These are phyloP conservation scores for Daldinia caldariorum DNA, from an alignment of 495 filamentous ascomycete genomes.

Conservation along the genomic window DNA sequence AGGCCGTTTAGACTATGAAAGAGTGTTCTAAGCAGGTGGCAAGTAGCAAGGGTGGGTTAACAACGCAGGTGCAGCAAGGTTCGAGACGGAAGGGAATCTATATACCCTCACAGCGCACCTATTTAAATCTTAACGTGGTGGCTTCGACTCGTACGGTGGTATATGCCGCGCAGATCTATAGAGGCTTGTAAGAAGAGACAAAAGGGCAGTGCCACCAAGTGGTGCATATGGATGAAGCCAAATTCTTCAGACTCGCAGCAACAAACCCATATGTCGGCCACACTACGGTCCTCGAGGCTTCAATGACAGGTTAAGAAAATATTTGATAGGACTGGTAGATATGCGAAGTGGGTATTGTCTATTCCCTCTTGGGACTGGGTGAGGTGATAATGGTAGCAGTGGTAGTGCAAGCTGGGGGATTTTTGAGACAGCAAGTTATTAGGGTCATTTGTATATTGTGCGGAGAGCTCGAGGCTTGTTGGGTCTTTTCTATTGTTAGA, in stretches of 20 bases:
- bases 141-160: constrained; percentile 42
- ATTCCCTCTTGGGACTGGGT: constrained; percentile 44
- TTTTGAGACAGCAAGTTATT: constrained; percentile 49
- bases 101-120: constrained; percentile 35
- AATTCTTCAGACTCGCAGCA: constrained; percentile 37
- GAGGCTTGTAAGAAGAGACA: constrained; percentile 36
- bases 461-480: constrained; percentile 41
- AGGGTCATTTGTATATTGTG: constrained; percentile 38
- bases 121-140: constrained; percentile 29
- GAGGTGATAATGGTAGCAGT: constrained; percentile 38
- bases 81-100: constrained; percentile 41
- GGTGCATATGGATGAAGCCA: constrained; percentile 39
- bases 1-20: constrained; percentile 21
- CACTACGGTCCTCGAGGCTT: constrained; percentile 48
- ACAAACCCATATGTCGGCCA: constrained; percentile 43
- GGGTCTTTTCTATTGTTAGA: constrained; percentile 44
- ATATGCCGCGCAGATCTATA: constrained; percentile 29
- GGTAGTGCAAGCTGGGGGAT: constrained; percentile 47
- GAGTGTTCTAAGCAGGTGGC: constrained; percentile 19
- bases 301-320: constrained; percentile 39
- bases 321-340: constrained; percentile 37
- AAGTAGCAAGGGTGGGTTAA: constrained; percentile 14
- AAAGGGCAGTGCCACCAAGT: constrained; percentile 39
- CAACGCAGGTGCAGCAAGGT: constrained; percentile 12
- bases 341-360: constrained; percentile 44